Base-by-base conservation (phyloP, 1,284 basidiomycete genomes). In the Sporisorium scitamineum region DNA sequence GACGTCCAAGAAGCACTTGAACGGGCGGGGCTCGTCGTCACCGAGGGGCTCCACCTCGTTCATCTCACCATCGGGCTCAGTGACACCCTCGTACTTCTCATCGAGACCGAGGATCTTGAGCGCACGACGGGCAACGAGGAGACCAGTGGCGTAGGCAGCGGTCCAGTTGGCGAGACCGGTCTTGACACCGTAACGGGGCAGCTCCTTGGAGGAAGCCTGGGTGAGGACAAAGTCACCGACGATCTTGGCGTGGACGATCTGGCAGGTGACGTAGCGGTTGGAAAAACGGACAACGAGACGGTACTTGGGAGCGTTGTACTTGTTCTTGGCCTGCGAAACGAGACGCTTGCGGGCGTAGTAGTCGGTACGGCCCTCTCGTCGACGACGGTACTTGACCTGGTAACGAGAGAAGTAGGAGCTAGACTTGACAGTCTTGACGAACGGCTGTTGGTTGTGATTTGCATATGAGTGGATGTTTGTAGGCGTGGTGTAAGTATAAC, bases 161-260 rank as follows among this genome's bases (percentile, higher is more conserved):
- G 95, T 90, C 97, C 97, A 99, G 90, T 99, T 99, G 78, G 95
- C 95, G 54, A 99, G 89, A 88, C 97, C 97, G 87, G 99, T 95
- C 87, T 94, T 93, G 88, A 99, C 97, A 79, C 97, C 97, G 87
- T 97, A 99, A 85, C 91, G 90, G 66, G 94, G 93, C 54, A 99
- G 92, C 88, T 99, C 97, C 86, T 90, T 90, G 67, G 97, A 97
- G 77, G 74, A 73, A 45, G 84, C 83, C 70, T 84, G 83, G 72
- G 91, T 91, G 78, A 99, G 89, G 80, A 99, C 91, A 84, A 96
- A 93, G 88, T 99, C 97, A 81, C 97, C 97, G 84, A 95, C 94
- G 80, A 99, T 90, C 86, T 97, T 97, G 81, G 97, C 95, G 86
- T 97, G 97, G 86, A 95, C 90, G 84, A 99, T 92, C 88, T 99